Percentiles rank a stretch among this genome's conserved stretches.
Evolutionary conservation across 495 filamentous ascomycete species (phyloP).

Genomic region (Aspergillus hancockii): DNA sequence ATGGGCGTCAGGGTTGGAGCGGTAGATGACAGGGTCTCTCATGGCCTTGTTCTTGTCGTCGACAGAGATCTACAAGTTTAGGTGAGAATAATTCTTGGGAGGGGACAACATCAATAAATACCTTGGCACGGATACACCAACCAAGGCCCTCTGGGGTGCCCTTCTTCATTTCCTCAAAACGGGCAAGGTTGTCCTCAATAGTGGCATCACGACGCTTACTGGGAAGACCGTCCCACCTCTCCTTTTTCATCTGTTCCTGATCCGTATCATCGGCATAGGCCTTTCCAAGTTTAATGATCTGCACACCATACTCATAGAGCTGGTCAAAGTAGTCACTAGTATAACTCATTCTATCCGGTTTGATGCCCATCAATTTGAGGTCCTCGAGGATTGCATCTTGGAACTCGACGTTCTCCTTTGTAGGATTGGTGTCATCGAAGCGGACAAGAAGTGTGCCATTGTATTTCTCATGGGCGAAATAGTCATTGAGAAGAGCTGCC

Average conservation of each 20-base stretch:
- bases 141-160: constrained; percentile 71
- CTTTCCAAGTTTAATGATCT: constrained; percentile 78
- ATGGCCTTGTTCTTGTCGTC: constrained; percentile 83
- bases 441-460: constrained; percentile 79
- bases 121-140: constrained; percentile 85
- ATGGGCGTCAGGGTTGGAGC: constrained; percentile 75
- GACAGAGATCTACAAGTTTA: constrained; percentile 56
- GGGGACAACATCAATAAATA: not conserved
- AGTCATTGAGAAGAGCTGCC: constrained; percentile 88
- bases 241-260: constrained; percentile 78
- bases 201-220: constrained; percentile 73
- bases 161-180: constrained; percentile 87
- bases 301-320: constrained; percentile 74
- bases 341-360: constrained; percentile 74
- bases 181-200: constrained; percentile 77
- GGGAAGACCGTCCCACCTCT: constrained; percentile 74
- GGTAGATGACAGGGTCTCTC: constrained; percentile 93
- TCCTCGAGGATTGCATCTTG: constrained; percentile 87
- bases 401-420: constrained; percentile 91
- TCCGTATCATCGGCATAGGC: constrained; percentile 91
- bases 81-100: not conserved
- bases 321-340: constrained; percentile 91
- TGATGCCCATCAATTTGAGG: constrained; percentile 80
- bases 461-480: constrained; percentile 89
- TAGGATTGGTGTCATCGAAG: constrained; percentile 92